Conservation (phyloP, 2,329 filamentous ascomycete species). For the Albifimbria verrucaria region DNA sequence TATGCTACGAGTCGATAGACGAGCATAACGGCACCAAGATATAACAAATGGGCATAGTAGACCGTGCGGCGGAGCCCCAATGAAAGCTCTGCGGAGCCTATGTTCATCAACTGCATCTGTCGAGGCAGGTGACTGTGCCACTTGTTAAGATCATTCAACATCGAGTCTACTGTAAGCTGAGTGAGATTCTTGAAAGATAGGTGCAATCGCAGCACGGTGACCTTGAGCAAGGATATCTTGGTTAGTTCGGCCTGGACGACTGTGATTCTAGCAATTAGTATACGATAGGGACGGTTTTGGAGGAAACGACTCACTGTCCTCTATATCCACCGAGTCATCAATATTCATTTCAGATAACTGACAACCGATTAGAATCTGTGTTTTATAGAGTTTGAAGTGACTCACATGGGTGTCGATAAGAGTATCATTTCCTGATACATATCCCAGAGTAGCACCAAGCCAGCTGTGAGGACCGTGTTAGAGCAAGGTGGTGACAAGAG, state of each 20-base stretch:
- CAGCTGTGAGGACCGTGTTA: not conserved
- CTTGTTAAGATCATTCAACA: constrained; percentile 1
- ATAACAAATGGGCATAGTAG: constrained; percentile 4
- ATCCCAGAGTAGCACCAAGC: constrained; percentile 5
- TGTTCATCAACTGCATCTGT: not conserved
- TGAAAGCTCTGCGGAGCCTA: not conserved
- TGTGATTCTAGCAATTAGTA: not conserved
- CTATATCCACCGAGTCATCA: constrained; percentile 3
- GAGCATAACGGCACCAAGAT: constrained; percentile 7
- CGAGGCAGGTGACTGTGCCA: constrained; percentile 5
- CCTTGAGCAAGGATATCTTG: constrained; percentile 8
- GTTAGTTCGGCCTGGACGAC: constrained; percentile 8
- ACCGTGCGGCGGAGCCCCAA: constrained; percentile 3
- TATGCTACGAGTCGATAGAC: not conserved
- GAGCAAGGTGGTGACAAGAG: not conserved
- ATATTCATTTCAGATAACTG: not conserved
- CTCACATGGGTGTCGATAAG: not conserved
- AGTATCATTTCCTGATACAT: constrained; percentile 4
- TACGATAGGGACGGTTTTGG: not conserved
- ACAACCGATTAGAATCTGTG: not conserved
- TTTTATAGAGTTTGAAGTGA: not conserved
- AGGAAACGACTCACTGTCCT: not conserved
- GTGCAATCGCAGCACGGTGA: constrained; percentile 6
- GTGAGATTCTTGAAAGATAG: constrained; percentile 4
- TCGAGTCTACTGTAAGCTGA: not conserved